These are phyloP conservation scores for Phialophora verrucosa DNA, from an alignment of 2,329 filamentous ascomycete species.

Conservation along the genomic window DNA sequence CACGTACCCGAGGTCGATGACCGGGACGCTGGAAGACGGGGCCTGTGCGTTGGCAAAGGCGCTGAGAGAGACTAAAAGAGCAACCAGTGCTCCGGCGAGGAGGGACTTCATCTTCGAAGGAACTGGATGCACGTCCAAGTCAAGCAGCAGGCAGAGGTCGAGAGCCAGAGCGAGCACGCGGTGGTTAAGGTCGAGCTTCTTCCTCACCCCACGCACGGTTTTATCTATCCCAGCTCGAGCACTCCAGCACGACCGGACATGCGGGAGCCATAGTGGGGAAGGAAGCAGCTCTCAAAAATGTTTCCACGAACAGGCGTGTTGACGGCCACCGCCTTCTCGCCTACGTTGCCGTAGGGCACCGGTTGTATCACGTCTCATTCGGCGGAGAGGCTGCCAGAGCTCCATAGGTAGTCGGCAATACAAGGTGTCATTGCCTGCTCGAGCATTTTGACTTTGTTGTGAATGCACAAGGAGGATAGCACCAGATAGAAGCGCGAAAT, in stretches of 20 bases:
- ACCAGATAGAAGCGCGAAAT: constrained; percentile 8
- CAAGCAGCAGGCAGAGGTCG: not conserved
- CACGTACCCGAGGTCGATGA: constrained; percentile 27
- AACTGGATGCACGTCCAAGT: not conserved
- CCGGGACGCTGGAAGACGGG: constrained; percentile 17
- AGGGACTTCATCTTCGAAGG: not conserved
- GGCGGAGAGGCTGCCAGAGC: not conserved
- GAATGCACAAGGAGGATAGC: not conserved
- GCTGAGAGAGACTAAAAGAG: constrained; percentile 3
- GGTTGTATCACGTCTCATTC: not conserved
- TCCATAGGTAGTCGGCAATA: not conserved
- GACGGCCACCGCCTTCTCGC: constrained; percentile 12
- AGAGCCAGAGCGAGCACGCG: not conserved
- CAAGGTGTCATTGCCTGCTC: not conserved
- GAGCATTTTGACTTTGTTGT: constrained; percentile 2
- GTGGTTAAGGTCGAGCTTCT: not conserved
- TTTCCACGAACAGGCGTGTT: constrained; percentile 1
- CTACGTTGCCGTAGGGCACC: constrained; percentile 8
- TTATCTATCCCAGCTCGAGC: not conserved
- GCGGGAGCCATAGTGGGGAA: constrained; percentile 10
- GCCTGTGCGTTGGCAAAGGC: constrained; percentile 8
- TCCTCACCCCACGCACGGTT: not conserved
- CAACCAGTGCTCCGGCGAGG: not conserved
- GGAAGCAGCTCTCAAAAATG: constrained; percentile 1
- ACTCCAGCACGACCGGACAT: not conserved